phyloP scores from a whole-genome alignment of 169 alveolate genomes.

The Plasmodium cynomolgi region DNA sequence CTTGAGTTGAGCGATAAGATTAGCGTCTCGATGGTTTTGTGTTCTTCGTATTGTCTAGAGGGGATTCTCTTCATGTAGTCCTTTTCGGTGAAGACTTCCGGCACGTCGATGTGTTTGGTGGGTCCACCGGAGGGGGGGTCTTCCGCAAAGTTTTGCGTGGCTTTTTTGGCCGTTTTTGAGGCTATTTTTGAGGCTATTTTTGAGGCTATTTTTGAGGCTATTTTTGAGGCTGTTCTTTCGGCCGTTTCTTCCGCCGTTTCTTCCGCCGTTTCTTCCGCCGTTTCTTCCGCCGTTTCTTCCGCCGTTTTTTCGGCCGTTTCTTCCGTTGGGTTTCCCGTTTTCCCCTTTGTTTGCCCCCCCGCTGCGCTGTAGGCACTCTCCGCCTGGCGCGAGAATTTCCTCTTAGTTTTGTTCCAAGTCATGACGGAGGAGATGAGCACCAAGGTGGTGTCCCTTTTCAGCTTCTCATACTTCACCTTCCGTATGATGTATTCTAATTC shows the following conservation, averaged over 20 bases:
- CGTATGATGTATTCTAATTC: slow-evolving; percentile 59
- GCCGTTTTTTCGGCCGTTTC: too few species aligned
- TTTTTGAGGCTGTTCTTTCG: too few species aligned
- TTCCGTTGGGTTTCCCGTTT: not conserved
- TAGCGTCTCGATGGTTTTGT: slow-evolving; percentile 42
- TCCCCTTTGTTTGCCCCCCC: not conserved
- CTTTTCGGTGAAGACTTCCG: slow-evolving; percentile 27
- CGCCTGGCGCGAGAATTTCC: slow-evolving; percentile 1
- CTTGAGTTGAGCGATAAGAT: slow-evolving; percentile 32
- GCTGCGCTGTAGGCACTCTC: not conserved
- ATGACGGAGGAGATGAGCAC: slow-evolving; percentile 46
- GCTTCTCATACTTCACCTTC: slow-evolving; percentile 29
- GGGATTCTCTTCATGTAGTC: slow-evolving; percentile 51
- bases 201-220: too few species aligned
- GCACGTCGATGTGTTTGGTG: slow-evolving; percentile 3
- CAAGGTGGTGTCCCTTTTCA: not conserved
- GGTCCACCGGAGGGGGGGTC: not conserved
- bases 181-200: too few species aligned
- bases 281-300: too few species aligned
- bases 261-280: too few species aligned
- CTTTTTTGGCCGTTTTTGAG: too few species aligned
- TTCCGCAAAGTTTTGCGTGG: too few species aligned
- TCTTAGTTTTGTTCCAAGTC: slow-evolving; percentile 65
- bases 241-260: too few species aligned
- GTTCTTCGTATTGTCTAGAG: slow-evolving; percentile 21